Conservation (phyloP, 73 alveolate genomes). For the Diophrys sp. region DNA sequence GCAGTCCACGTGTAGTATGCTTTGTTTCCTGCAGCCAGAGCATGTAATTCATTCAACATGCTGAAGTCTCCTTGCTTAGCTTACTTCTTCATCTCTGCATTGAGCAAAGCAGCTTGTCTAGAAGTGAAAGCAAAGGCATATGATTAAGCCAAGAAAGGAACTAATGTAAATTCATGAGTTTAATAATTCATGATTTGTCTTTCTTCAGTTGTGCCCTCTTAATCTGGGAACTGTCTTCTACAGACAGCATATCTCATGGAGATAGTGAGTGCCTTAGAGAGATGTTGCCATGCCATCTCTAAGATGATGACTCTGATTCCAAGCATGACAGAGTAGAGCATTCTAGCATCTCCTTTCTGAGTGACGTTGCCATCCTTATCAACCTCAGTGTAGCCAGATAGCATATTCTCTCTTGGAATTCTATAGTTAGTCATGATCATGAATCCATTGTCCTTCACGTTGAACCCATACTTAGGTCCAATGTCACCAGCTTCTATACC, state of each 20-base stretch:
- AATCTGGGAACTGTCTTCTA: constrained; percentile 64
- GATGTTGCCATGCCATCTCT: constrained; percentile 35
- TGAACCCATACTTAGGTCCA: constrained; percentile 90
- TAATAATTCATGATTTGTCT: constrained; percentile 70
- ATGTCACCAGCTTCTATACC: constrained; percentile 91
- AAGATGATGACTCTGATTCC: constrained; percentile 57
- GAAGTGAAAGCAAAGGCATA: constrained; percentile 39
- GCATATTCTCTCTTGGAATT: constrained; percentile 82
- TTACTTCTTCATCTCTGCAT: constrained; percentile 2
- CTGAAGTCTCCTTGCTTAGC: constrained; percentile 20
- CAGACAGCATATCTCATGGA: constrained; percentile 65
- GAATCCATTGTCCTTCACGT: constrained; percentile 88
- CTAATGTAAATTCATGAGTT: constrained; percentile 68
- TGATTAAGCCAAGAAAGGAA: constrained; percentile 59
- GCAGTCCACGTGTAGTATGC: constrained; percentile 57
- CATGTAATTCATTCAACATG: constrained; percentile 27
- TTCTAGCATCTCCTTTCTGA: constrained; percentile 59
- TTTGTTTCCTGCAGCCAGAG: constrained; percentile 46
- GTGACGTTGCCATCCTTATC: constrained; percentile 63
- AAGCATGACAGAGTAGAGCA: constrained; percentile 80
- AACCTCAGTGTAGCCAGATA: constrained; percentile 73
- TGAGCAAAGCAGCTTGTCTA: background rate
- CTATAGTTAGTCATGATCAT: constrained; percentile 72
- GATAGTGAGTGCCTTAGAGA: constrained; percentile 57
- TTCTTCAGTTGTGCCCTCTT: constrained; percentile 53